Conservation (phyloP, 331 rosid species). For the Quercus tomentella region DNA sequence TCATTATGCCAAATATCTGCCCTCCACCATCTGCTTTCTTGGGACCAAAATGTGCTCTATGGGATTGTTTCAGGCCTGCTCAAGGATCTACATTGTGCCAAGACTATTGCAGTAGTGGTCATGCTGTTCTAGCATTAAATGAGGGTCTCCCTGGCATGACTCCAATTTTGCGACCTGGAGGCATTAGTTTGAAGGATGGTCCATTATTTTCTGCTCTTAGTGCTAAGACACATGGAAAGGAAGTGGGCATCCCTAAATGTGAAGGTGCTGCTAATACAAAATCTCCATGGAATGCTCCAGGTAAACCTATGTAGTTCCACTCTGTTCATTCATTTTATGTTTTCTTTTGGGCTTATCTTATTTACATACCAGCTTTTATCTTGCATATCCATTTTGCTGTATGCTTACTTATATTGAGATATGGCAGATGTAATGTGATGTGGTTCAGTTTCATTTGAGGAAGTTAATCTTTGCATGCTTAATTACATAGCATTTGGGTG, state of each 20-base stretch:
- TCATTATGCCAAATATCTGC: constrained; percentile 35
- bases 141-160: constrained; percentile 86
- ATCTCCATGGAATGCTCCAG: constrained; percentile 96
- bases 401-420: constrained; percentile 6
- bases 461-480: background rate
- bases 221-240: constrained; percentile 75
- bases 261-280: constrained; percentile 94
- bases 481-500: background rate
- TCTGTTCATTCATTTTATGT: background rate
- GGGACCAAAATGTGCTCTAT: constrained; percentile 87
- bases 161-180: constrained; percentile 92
- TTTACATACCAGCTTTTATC: background rate
- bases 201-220: constrained; percentile 76
- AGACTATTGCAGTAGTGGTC: constrained; percentile 77
- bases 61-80: constrained; percentile 98
- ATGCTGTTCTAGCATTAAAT: constrained; percentile 64
- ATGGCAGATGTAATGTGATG: background rate
- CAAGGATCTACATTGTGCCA: constrained; percentile 64
- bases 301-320: constrained; percentile 27
- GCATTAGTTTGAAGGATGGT: constrained; percentile 81
- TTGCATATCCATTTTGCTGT: constrained; percentile 4
- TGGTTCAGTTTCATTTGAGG: background rate
- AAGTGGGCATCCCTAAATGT: constrained; percentile 85
- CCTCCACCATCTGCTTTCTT: constrained; percentile 61
- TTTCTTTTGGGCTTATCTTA: background rate